Evolutionary conservation across 306 rosid species (phyloP), one percentile per base, ranked within the genome.

Genomic region (Sphenostylis stenocarpa): DNA sequence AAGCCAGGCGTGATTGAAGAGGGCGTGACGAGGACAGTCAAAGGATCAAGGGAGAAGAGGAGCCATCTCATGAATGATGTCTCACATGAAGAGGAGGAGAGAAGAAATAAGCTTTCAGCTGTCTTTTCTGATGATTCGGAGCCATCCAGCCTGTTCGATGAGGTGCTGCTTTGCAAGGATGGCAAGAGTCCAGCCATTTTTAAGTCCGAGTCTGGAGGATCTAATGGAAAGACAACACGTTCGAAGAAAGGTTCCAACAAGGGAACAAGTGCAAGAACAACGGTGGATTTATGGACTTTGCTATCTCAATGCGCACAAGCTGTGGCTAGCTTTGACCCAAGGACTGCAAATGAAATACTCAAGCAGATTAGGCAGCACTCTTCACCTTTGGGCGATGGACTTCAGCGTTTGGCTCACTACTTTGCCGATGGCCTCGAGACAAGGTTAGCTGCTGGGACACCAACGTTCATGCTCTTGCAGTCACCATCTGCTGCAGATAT

Each of bases 241-340:
- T 66, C 87, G 0, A 87, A 85, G 88, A 87, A 83, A 77, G 84
- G 86, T 28, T 29, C 70, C n/a, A 80, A 75, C 61, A 87, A 77
- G 57, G 84, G 84, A 23, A 56, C 71, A 28, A 70, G 9, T 2
- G 38, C 56, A 28, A 60, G 51, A 8, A 2, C 85, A 58, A 1
- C 81, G 0, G 91, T 87, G 16, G 94, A 90, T 80, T 84, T 93
- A n/a, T 83, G 90, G 91, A 76, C 91, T 26, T 84, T 90, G 16
- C 81, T 93, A 68, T 85, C 84, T 71, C 94, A 83, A 49, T 90
- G 97, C 80, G 96, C 97, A 34, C 89, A 90, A 19, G 86, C 96
- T 21, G 96, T 86, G 73, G 83, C 87, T 53, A 78, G 83, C 83
- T 84, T 84, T 84, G 96, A 93, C 48, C 91, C 72, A 60, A 86